Base-by-base conservation (phyloP, 1,284 basidiomycete genomes). In the Sporisorium scitamineum region DNA sequence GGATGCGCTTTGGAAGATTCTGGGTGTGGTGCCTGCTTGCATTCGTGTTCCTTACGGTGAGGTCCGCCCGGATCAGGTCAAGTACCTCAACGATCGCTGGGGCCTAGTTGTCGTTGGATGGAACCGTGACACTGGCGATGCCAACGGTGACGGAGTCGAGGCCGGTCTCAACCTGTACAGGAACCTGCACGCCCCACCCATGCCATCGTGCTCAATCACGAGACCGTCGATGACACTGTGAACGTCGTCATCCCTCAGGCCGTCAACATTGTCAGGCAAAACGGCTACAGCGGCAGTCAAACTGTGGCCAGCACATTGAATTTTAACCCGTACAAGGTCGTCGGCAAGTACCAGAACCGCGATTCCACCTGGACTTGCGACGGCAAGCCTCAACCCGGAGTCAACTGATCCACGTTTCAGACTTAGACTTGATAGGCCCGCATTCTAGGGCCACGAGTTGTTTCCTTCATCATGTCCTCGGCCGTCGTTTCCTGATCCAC, bases 161-260 rank as follows among this genome's bases (percentile, higher is more conserved):
- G 54, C 58, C 11, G 64, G 65, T 10, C 61, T 80, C 29, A 66
- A 76, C 13, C 20, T 75, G 26, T 77, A 78, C 69, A 56, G 51
- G 31, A 56, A 56, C 39, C 55, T 80, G 18, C 63, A 60, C 32
- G 53, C 79, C 79, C 79, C 27, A 69, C 48, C 26, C 59, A 74
- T 16, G 77, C 74, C 29, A 82, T 82, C 41, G 54, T 80, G 11
- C 68, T 82, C 44, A 80, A 80, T 61, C 80, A 82, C 66, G 80
- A 82, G 68, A 82, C 80, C 14, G 79, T 78, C 18, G 7, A 60
- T 2, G 70, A 58, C 3, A 80, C 80, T 11, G 42, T 53, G 22
- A 41, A 65, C 45, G 57, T 50, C 7, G 59, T 79, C 18, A 74
- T 82, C 44, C 80, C 80, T 8, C 59, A 73, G 37, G 78, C 77